Conservation (phyloP, 2,329 filamentous ascomycete species). For the Trichoderma gracile region DNA sequence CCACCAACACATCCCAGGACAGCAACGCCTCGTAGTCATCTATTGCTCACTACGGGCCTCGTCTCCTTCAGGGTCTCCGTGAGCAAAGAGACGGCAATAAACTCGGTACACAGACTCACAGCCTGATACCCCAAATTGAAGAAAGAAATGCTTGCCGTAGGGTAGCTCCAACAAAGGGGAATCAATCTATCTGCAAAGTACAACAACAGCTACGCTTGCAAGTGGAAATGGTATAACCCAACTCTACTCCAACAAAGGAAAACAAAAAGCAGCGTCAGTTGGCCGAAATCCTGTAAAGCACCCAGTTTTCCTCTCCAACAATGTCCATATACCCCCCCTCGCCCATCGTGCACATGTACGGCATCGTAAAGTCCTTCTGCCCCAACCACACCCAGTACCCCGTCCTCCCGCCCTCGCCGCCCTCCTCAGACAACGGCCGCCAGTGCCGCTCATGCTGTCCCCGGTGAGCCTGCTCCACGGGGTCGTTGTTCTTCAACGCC, state of each 20-base stretch:
- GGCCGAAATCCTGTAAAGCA: conserved; percentile 12
- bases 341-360: conserved; percentile 12
- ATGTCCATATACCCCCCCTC: conserved; percentile 1
- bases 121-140: not conserved
- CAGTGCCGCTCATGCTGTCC: conserved; percentile 31
- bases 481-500: conserved; percentile 23
- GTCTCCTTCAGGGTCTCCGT: too few species aligned
- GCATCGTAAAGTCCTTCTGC: conserved; percentile 27
- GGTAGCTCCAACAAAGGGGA: not conserved
- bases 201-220: not conserved
- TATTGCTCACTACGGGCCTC: not conserved
- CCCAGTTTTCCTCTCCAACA: conserved; percentile 21
- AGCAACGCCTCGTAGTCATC: not conserved
- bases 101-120: not conserved
- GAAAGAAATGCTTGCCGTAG: not conserved
- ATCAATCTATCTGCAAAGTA: too few species aligned
- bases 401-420: conserved; percentile 8
- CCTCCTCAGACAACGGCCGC: conserved; percentile 26
- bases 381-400: conserved; percentile 37
- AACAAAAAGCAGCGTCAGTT: not conserved
- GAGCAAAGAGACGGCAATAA: not conserved
- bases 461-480: conserved; percentile 28
- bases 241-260: not conserved
- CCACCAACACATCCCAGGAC: not conserved
- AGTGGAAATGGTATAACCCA: conserved; percentile 5